phyloP scores from a whole-genome alignment of 176 grass and related monocot species.

The Microstegium vimineum region DNA sequence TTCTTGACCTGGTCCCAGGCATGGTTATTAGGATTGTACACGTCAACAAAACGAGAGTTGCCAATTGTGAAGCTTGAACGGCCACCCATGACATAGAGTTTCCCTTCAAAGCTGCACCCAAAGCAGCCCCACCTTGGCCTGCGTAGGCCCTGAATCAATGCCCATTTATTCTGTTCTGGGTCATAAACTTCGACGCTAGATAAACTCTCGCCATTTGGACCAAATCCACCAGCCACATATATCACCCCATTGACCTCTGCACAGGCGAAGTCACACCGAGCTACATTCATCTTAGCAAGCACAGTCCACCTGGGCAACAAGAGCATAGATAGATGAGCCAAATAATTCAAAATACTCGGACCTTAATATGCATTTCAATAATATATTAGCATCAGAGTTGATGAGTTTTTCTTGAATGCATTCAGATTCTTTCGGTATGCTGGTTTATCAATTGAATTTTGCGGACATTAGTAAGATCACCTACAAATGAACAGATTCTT shows the following conservation, averaged over 20 bases:
- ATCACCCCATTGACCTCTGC: conserved; percentile 64
- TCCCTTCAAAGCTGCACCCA: conserved; percentile 66
- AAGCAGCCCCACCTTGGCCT: conserved; percentile 92
- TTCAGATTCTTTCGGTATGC: conserved; percentile 3
- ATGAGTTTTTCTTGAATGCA: not conserved
- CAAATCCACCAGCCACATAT: conserved; percentile 81
- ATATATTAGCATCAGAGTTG: not conserved
- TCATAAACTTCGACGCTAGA: conserved; percentile 88
- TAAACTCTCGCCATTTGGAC: conserved; percentile 65
- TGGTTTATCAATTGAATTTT: not conserved
- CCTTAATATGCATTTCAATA: not conserved
- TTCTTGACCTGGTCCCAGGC: conserved; percentile 73
- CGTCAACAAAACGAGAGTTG: conserved; percentile 63
- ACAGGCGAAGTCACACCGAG: conserved; percentile 78
- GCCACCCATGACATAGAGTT: conserved; percentile 90
- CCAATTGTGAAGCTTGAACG: conserved; percentile 89
- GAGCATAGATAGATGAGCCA: conserved; percentile 22
- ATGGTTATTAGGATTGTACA: conserved; percentile 52
- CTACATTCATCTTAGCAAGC: conserved; percentile 79
- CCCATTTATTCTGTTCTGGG: conserved; percentile 63
- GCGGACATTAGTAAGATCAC: not conserved
- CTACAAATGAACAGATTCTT: not conserved
- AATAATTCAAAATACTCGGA: not conserved
- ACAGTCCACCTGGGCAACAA: conserved; percentile 59
- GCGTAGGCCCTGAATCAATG: conserved; percentile 54